Evolutionary conservation across 805 yeast species (phyloP), one percentile per base, ranked within the genome.

Genomic region (Torulaspora indica): DNA sequence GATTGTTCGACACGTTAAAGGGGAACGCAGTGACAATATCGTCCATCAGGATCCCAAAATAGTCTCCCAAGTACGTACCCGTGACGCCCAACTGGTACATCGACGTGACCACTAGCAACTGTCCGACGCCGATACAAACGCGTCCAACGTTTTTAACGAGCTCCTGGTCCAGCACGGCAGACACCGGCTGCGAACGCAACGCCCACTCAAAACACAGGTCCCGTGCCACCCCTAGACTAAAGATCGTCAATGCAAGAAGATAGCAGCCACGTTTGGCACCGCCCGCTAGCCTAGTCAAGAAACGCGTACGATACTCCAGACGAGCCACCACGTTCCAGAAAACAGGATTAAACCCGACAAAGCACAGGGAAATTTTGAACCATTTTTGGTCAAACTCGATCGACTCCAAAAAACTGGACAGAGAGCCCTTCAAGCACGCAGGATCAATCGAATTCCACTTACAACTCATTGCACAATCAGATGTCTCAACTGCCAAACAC

Each of bases 271-370:
- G 65, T 43, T 74, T 77, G 30, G 81, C 72, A 18, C 86, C 82
- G 24, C 85, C 82, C 1, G 84, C 75, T 15, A 85, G 49, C 56
- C 83, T 87, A 15, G 98, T 86, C 43, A 91, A 67, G 42, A 84
- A 57, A 53, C 85, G 84, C 12, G 86, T 79, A 47, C 78, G 78
- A 73, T 87, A 87, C 63, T 93, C 98, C 53, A 77, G 57, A 55
- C 98, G 76, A 5, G 98, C 98, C 17, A 78, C 95, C 46, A 84
- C 75, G 64, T 93, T 93, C 98, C 98, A 93, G 63, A 90, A 91
- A 25, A 85, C 77, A 13, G 98, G 98, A 64, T 93, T 93, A 77
- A 93, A 90, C 12, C 82, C 80, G 55, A 93, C 85, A 24, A 85
- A 77, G 7, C 72, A 75, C 23, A 86, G 61, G 4, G 91, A 78